Conservation (phyloP, 192 early-diverging fungal genomes). For the Phycomyces nitens region DNA sequence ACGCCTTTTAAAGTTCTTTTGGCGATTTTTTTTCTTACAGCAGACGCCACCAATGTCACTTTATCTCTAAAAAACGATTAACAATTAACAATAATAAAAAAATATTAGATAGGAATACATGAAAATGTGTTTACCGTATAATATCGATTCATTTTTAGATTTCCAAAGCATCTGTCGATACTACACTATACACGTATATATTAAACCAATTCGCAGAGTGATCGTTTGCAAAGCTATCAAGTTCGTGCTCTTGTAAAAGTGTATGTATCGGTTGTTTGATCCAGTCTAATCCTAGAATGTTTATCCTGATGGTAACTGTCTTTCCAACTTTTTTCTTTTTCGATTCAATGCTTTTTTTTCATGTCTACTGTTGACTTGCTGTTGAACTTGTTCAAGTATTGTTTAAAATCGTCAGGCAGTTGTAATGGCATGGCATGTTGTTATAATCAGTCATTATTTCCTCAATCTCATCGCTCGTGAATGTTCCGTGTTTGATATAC, state of each 20-base stretch:
- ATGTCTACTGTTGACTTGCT: slow-evolving; percentile 9
- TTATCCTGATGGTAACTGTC: not conserved
- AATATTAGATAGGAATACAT: slow-evolving; percentile 6
- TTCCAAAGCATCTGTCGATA: slow-evolving; percentile 8
- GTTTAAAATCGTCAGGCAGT: slow-evolving; percentile 9
- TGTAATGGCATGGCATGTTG: slow-evolving; percentile 2
- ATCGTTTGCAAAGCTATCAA: slow-evolving; percentile 9
- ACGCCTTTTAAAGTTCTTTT: slow-evolving; percentile 14
- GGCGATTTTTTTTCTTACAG: slow-evolving; percentile 8
- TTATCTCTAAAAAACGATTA: slow-evolving; percentile 6
- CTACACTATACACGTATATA: slow-evolving; percentile 1
- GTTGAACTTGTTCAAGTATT: slow-evolving; percentile 11
- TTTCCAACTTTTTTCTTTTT: slow-evolving; percentile 13
- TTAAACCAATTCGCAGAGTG: slow-evolving; percentile 16
- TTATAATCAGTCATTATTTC: slow-evolving; percentile 1
- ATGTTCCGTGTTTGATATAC: slow-evolving; percentile 15
- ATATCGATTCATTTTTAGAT: slow-evolving; percentile 5
- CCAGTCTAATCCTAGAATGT: slow-evolving; percentile 9
- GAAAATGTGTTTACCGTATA: slow-evolving; percentile 9
- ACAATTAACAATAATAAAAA: slow-evolving; percentile 10
- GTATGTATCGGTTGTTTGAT: slow-evolving; percentile 1
- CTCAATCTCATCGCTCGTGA: slow-evolving; percentile 15
- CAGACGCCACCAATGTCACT: slow-evolving; percentile 3
- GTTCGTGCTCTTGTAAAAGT: slow-evolving; percentile 13
- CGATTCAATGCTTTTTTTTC: slow-evolving; percentile 3